phyloP scores from a whole-genome alignment of 2,329 filamentous ascomycete species.

The Neophaeococcomyces mojaviensis region DNA sequence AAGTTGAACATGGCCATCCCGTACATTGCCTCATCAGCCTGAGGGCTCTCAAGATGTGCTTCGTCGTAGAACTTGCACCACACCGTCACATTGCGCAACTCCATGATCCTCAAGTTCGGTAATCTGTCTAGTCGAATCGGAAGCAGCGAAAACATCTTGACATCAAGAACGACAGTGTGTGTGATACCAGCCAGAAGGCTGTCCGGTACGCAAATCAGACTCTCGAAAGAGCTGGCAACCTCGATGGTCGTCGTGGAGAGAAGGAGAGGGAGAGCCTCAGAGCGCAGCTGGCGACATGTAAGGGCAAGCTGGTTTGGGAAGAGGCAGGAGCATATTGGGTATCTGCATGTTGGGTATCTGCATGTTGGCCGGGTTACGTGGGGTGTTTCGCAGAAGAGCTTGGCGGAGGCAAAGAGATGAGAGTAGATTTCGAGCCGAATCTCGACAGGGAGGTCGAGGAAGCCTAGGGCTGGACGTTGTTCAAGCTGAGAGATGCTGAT shows the following conservation, averaged over 20 bases:
- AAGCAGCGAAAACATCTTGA: slow-evolving; percentile 2
- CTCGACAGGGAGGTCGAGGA: slow-evolving; percentile 12
- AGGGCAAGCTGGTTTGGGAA: slow-evolving; percentile 10
- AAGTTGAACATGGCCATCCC: slow-evolving; percentile 16
- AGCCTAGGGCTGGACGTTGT: not conserved
- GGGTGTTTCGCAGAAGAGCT: slow-evolving; percentile 3
- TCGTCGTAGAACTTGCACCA: slow-evolving; percentile 17
- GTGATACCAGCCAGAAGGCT: slow-evolving; percentile 4
- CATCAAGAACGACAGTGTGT: slow-evolving; percentile 4
- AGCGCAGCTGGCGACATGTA: slow-evolving; percentile 11
- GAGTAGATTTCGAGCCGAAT: slow-evolving; percentile 12
- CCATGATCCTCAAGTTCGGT: slow-evolving; percentile 7
- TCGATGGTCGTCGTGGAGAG: slow-evolving; percentile 12
- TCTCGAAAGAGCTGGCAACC: slow-evolving; percentile 6
- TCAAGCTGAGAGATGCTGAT: not conserved
- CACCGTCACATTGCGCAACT: slow-evolving; percentile 12
- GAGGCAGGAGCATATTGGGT: slow-evolving; percentile 11
- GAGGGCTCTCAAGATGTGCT: slow-evolving; percentile 8
- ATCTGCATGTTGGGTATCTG: slow-evolving; percentile 6
- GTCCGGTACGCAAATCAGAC: slow-evolving; percentile 6
- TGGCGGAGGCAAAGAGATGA: slow-evolving; percentile 10
- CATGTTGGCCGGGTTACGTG: slow-evolving; percentile 7
- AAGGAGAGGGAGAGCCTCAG: slow-evolving; percentile 10
- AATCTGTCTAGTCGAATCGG: slow-evolving; percentile 8
- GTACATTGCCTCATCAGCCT: slow-evolving; percentile 15